Conservation (phyloP, 331 rosid species). For the Arachis monticola region DNA sequence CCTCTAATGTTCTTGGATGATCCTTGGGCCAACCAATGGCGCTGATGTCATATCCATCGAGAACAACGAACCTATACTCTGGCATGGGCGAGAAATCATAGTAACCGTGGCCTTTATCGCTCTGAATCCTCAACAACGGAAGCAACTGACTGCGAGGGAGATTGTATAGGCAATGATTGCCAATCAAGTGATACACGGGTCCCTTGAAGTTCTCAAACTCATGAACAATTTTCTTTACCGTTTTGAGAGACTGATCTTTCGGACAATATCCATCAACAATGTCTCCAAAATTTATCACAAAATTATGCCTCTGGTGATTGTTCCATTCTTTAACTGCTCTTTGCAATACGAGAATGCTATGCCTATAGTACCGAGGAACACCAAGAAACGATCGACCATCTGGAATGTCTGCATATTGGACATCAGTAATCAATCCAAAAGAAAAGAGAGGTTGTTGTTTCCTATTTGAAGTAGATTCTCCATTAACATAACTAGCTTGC, state of each 20-base stretch:
- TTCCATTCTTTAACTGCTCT: conserved; percentile 84
- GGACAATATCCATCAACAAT: conserved; percentile 93
- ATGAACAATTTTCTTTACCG: conserved; percentile 56
- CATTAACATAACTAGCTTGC: neutral
- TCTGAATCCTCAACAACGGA: conserved; percentile 65
- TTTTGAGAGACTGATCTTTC: conserved; percentile 60
- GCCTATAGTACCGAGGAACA: conserved; percentile 79
- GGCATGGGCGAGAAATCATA: conserved; percentile 76
- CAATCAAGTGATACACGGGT: conserved; percentile 76
- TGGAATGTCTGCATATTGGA: conserved; percentile 85
- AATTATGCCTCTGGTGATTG: conserved; percentile 52
- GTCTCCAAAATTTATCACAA: conserved; percentile 77
- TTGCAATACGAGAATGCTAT: conserved; percentile 67
- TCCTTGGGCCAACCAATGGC: conserved; percentile 88
- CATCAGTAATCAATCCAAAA: conserved; percentile 83
- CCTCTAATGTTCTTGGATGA: conserved; percentile 64
- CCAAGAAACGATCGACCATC: conserved; percentile 83
- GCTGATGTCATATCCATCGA: conserved; percentile 86
- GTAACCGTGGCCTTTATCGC: conserved; percentile 57
- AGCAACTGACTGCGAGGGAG: conserved; percentile 75
- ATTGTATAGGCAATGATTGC: conserved; percentile 93
- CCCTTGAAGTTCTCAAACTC: conserved; percentile 69
- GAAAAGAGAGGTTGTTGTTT: conserved; percentile 66
- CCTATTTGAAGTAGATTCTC: conserved; percentile 26
- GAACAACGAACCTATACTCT: conserved; percentile 69